Percentiles rank a stretch among this genome's conserved stretches.
Evolutionary conservation across 345 rosid genomes (phyloP).

Genomic region (Erodium maritimum): DNA sequence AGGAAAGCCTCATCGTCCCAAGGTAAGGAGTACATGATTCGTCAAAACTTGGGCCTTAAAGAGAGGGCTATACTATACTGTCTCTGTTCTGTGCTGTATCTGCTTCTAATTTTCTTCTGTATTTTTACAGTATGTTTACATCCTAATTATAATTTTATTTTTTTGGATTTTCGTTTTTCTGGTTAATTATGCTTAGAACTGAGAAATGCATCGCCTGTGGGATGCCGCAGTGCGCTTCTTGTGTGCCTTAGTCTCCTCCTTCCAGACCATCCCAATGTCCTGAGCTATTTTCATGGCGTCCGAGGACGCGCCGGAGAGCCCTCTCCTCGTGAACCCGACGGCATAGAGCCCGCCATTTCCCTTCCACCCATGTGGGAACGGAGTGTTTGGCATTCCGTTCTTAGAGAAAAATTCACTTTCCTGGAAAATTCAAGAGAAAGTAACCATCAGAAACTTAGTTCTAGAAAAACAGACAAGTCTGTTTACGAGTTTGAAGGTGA

Average conservation of each 20-base stretch:
- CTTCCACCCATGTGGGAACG: constrained; percentile 86
- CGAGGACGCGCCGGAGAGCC: constrained; percentile 65
- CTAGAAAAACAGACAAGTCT: no score
- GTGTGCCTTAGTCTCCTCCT: constrained; percentile 60
- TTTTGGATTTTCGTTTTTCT: no score
- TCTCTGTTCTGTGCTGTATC: no score
- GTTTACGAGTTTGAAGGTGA: no score
- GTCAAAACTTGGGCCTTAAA: no score
- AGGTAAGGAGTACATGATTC: no score
- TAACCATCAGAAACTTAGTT: neutral
- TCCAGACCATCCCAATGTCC: constrained; percentile 61
- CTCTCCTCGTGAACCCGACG: constrained; percentile 86
- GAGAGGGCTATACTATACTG: no score
- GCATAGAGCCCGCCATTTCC: constrained; percentile 73
- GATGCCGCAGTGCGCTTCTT: constrained; percentile 41
- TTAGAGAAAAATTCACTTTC: constrained; percentile 68
- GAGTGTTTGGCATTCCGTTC: constrained; percentile 59
- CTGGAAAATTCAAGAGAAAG: constrained; percentile 17
- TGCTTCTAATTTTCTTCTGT: no score
- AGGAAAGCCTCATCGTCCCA: no score
- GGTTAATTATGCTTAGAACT: constrained; percentile 33
- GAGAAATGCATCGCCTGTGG: constrained; percentile 73
- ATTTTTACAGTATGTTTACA: no score
- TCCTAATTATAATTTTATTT: no score
- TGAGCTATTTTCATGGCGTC: constrained; percentile 61